Conservation (phyloP, 1,284 basidiomycete species). For the Irpex sp. region DNA sequence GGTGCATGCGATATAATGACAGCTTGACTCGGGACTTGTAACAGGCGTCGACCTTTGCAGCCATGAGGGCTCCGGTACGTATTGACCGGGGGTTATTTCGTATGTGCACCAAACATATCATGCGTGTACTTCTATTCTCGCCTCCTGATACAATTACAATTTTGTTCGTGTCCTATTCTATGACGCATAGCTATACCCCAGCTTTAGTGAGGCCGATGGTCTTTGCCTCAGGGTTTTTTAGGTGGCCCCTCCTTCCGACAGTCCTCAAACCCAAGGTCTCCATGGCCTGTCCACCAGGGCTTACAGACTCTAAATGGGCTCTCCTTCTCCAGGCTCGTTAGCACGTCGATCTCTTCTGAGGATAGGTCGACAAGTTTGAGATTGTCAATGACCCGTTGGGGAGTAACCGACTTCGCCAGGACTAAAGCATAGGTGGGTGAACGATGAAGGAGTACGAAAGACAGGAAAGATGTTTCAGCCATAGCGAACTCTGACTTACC, state of each 20-base stretch:
- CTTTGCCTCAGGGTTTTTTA: background rate
- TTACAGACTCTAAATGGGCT: constrained; percentile 58
- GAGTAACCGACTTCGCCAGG: constrained; percentile 62
- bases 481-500: constrained; percentile 28
- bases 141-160: no score
- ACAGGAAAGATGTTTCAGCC: background rate
- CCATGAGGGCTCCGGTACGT: no score
- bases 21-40: no score
- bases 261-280: constrained; percentile 59
- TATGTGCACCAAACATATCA: no score
- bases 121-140: no score
- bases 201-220: no score
- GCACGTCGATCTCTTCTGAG: constrained; percentile 51
- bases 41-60: no score
- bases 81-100: no score
- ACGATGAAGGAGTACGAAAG: background rate
- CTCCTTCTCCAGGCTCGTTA: constrained; percentile 54
- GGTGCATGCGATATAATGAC: no score
- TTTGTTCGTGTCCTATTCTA: no score
- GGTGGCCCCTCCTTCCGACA: constrained; percentile 30
- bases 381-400: constrained; percentile 57
- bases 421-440: constrained; percentile 31
- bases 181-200: background rate
- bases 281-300: constrained; percentile 63
- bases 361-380: constrained; percentile 52